Base-by-base conservation (phyloP, 768 basidiomycete genomes). In the Boletus rex-veris region DNA sequence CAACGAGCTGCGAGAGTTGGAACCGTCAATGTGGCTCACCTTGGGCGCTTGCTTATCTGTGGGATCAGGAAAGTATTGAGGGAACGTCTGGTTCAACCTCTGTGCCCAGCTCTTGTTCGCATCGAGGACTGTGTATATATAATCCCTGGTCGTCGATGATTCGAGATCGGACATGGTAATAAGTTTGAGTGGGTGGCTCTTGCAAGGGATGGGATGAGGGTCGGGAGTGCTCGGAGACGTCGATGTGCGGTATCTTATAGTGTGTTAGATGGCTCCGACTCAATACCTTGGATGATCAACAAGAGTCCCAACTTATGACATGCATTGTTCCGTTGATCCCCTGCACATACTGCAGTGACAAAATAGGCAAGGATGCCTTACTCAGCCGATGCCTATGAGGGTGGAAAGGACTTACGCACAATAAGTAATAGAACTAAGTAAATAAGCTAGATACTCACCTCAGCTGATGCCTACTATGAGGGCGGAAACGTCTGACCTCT, bases 91-190 rank as follows among this genome's bases (percentile, higher is more conserved):
- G 42, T 61, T 61, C 51, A 65, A 7, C 48, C 55, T 61, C 36
- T 48, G 1, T 24, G 66, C 66, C 66, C 66, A 67, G 0, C 47
- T 43, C 4, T 4, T 5, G 24, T 66, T 66, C n/a, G 53, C 51
- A 7, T 16, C 37, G 24, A 65, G 53, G 19, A 62, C 33, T 0
- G 12, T n/a, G 5, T 52, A 24, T 15, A 33, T 9, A 28, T 39
- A 38, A 15, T 53, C 46, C 26, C 35, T 19, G n/a, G 33, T 24
- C 19, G 11, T 35, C 9, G 35, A 30, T 11, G 51, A 12, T 18
- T 37, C 16, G 28, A 12, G 19, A 38, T 43, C 10, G 35, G 39
- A 46, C 53, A 58, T 58, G 35, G n/a, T 30, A 5, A n/a, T 14
- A 31, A 16, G 9, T 19, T 43, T 4, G 18, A 5, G 43, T 36